Evolutionary conservation across 2,329 filamentous ascomycete genomes (phyloP).

Genomic region (Sclerotinia subarctica): DNA sequence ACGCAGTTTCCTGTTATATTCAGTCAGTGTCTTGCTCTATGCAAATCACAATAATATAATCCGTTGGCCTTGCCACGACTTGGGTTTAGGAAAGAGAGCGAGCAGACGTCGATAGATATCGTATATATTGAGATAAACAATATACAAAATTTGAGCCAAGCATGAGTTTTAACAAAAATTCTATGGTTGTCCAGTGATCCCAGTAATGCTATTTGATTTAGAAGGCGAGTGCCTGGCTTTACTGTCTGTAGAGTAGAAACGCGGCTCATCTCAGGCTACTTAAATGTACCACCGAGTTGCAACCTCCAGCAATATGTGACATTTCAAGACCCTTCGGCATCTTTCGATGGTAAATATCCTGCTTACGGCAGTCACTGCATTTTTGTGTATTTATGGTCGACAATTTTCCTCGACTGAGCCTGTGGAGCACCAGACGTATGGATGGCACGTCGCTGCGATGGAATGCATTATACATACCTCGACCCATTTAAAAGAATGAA

Average conservation of each 20-base stretch:
- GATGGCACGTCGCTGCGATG: neutral
- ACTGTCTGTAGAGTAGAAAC: too few relatives aligned
- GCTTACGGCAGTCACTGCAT: neutral
- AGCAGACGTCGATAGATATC: neutral
- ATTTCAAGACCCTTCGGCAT: too few relatives aligned
- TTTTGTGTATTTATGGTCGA: neutral
- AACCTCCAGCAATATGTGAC: neutral
- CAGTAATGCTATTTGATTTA: neutral
- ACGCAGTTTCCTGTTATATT: neutral
- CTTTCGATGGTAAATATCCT: too few relatives aligned
- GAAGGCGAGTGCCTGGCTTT: neutral
- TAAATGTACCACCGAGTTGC: neutral
- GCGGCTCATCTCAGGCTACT: too few relatives aligned
- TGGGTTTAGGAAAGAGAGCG: neutral
- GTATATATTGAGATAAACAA: neutral
- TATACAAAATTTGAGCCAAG: neutral
- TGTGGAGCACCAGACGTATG: neutral
- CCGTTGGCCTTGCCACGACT: neutral
- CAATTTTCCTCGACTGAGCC: neutral
- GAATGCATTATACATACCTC: slow-evolving; percentile 22
- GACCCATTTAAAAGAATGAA: slow-evolving; percentile 13
- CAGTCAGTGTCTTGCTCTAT: neutral
- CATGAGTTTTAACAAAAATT: neutral
- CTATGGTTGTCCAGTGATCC: neutral
- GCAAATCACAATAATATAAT: neutral